Base-by-base conservation (phyloP, 345 rosid genomes). In the Heritiera fomes region DNA sequence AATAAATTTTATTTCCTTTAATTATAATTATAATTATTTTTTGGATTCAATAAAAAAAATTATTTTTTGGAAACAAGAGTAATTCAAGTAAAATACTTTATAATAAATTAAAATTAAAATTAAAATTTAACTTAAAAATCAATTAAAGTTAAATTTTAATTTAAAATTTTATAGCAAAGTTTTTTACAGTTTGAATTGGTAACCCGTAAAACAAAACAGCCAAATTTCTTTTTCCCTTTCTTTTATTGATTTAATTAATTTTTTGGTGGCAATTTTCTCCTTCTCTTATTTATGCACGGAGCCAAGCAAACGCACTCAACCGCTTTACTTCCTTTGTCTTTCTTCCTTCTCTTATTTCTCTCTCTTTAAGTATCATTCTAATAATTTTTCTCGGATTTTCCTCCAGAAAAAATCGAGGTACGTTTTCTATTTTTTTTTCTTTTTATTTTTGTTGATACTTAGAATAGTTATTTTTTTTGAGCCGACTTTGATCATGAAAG, bases 151-250 rank as follows among this genome's bases (percentile, higher is more conserved):
- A 34, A 34, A 34, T 34, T 34, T 34, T 34, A 34, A 34, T 0
- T 34, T 34, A 34, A 34, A 34, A 34, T 34, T 34, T 41, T 41
- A 4, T 41, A 41, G 6, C 5, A 30, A 62, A 23, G 1, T 5
- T 55, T 17, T 75, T 41, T 60, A 72, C 82, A 5, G 82, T 47
- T 66, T 59, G 52, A 17, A 59, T 55, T 74, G 84, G 84, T 81
- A 79, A 79, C 81, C 76, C 64, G 84, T 84, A 65, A 73, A 65
- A 67, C 59, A 67, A 62, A 30, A 30, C 41, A 62, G 66, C 66
- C 8, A 62, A 34, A 34, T 13, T 64, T 34, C n/a, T 2, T 64
- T 13, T 34, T 30, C 6, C 0, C 0, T 69, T 69, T 13, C 12
- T 12, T 70, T 28, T 47, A 0, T 13, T 13, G 2, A 4, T 61